phyloP scores from a whole-genome alignment of 2,329 filamentous ascomycete genomes.

The Pyrenophora teres region DNA sequence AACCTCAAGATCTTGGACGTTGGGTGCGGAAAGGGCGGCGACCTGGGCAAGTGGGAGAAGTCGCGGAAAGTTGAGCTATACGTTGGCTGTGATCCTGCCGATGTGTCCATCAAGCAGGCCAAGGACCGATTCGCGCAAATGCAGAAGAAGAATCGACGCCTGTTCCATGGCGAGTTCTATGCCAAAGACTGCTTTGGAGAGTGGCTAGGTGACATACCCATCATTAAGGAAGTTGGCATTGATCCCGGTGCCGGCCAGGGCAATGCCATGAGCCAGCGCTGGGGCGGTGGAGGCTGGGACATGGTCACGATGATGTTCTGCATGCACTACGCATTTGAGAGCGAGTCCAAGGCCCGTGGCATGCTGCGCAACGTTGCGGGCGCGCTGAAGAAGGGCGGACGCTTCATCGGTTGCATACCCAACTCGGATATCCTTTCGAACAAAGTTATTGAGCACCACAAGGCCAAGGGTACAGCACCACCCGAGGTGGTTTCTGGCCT shows the following conservation, averaged over 20 bases:
- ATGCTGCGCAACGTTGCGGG: constrained; percentile 95
- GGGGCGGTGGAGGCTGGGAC: constrained; percentile 80
- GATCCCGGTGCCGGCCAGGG: constrained; percentile 70
- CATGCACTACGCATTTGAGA: constrained; percentile 98
- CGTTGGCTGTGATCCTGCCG: constrained; percentile 90
- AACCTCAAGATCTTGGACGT: constrained; percentile 84
- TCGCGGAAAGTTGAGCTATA: constrained; percentile 90
- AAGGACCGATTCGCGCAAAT: constrained; percentile 80
- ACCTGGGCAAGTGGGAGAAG: constrained; percentile 93
- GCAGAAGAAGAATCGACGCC: constrained; percentile 61
- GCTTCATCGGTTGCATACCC: constrained; percentile 94
- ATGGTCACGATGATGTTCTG: constrained; percentile 99
- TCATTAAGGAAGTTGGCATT: constrained; percentile 86
- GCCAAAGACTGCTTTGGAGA: constrained; percentile 93
- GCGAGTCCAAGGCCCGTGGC: constrained; percentile 81
- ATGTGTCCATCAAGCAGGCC: constrained; percentile 89
- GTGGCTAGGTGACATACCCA: constrained; percentile 77
- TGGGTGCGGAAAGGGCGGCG: constrained; percentile 95
- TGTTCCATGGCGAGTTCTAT: constrained; percentile 86
- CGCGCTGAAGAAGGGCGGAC: constrained; percentile 87
- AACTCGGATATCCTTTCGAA: constrained; percentile 89
- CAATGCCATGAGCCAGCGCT: constrained; percentile 63
- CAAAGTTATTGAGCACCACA: constrained; percentile 77
- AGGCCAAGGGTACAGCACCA: constrained; percentile 49
- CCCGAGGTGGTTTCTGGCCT: constrained; percentile 40